Conservation (phyloP, 2,329 filamentous ascomycete genomes). For the Alternaria arbusti region DNA sequence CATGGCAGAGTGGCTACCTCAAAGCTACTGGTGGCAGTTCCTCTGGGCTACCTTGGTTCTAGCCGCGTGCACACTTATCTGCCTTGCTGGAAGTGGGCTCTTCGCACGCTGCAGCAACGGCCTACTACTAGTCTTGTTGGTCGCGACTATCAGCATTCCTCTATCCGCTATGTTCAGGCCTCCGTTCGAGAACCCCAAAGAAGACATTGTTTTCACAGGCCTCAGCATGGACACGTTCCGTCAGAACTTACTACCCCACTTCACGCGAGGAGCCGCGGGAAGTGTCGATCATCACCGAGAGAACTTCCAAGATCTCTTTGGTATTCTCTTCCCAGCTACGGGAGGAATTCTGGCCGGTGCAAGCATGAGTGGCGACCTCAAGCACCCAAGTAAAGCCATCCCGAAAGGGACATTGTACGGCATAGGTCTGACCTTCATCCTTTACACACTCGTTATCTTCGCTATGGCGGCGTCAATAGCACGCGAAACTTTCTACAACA, state of each 20-base stretch:
- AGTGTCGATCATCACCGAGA: slow-evolving; percentile 67
- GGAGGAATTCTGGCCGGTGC: slow-evolving; percentile 72
- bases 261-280: slow-evolving; percentile 67
- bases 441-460: slow-evolving; percentile 78
- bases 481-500: slow-evolving; percentile 73
- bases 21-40: slow-evolving; percentile 79
- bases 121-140: slow-evolving; percentile 71
- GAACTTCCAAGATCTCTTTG: slow-evolving; percentile 82
- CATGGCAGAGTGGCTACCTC: slow-evolving; percentile 66
- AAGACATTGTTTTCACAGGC: slow-evolving; percentile 79
- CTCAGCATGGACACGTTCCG: slow-evolving; percentile 72
- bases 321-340: slow-evolving; percentile 80
- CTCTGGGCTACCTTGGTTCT: slow-evolving; percentile 76
- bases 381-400: slow-evolving; percentile 82
- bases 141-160: slow-evolving; percentile 82
- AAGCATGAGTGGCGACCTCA: slow-evolving; percentile 88
- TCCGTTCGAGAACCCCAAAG: slow-evolving; percentile 69
- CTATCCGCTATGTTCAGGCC: slow-evolving; percentile 72
- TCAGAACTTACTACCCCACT: slow-evolving; percentile 74
- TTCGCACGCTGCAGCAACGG: slow-evolving; percentile 83
- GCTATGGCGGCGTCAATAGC: slow-evolving; percentile 80
- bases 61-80: slow-evolving; percentile 74
- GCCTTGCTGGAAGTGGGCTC: slow-evolving; percentile 78
- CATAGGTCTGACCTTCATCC: slow-evolving; percentile 74
- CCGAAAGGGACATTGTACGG: slow-evolving; percentile 84